Percentiles rank a stretch among this genome's conserved stretches.
Evolutionary conservation across 78 protist genomes (phyloP).

Genomic region (Anaeramoeba flamelloides): DNA sequence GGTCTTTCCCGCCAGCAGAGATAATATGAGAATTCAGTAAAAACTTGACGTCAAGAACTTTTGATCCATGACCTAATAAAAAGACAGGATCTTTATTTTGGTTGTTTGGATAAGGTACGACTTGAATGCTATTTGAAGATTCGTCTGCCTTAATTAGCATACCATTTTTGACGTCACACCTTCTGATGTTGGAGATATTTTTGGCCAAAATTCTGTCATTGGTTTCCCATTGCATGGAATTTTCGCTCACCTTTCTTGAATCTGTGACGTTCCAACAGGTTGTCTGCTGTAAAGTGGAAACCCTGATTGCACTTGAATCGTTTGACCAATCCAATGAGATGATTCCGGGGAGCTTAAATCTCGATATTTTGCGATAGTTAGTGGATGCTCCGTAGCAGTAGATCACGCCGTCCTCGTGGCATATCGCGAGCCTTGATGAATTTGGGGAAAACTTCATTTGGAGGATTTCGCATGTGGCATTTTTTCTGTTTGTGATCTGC

Average conservation of each 20-base stretch:
- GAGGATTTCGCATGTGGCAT: background rate
- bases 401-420: background rate
- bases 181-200: background rate
- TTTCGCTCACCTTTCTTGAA: background rate
- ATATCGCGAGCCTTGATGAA: background rate
- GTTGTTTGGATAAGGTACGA: background rate
- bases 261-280: background rate
- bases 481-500: background rate
- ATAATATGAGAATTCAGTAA: background rate
- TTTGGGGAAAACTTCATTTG: background rate
- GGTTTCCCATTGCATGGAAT: background rate
- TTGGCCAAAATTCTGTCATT: background rate
- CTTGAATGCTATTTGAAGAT: background rate
- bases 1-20: background rate
- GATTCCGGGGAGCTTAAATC: too few relatives aligned
- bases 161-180: background rate
- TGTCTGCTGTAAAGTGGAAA: background rate
- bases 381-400: background rate
- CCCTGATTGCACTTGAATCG: background rate
- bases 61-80: background rate
- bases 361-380: background rate
- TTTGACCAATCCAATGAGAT: conserved; percentile 3
- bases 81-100: background rate
- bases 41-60: background rate
- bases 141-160: background rate